Conservation (phyloP, 345 rosid genomes). For the Eucalyptus cloeziana region DNA sequence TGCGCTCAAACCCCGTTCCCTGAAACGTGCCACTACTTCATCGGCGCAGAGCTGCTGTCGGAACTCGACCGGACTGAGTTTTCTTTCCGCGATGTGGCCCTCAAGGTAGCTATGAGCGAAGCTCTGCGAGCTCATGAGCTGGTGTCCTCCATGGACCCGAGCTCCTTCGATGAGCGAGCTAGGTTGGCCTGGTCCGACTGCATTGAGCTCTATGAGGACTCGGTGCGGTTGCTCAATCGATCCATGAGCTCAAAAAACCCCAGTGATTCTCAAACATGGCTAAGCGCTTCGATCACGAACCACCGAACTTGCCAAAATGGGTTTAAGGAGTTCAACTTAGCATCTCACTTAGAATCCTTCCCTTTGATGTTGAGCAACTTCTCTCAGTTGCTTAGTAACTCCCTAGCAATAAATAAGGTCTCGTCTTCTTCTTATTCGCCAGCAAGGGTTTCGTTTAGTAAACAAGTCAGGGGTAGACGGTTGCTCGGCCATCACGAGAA, state of each 20-base stretch:
- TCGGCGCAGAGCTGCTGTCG: neutral
- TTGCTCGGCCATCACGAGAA: slow-evolving; percentile 15
- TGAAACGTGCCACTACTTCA: slow-evolving; percentile 28
- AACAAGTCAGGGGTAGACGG: slow-evolving; percentile 16
- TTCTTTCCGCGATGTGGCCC: slow-evolving; percentile 27
- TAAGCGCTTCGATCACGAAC: slow-evolving; percentile 70
- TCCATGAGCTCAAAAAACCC: slow-evolving; percentile 29
- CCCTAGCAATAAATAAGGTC: slow-evolving; percentile 49
- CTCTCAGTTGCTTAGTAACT: slow-evolving; percentile 59
- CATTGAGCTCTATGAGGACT: slow-evolving; percentile 48
- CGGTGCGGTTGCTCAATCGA: slow-evolving; percentile 34
- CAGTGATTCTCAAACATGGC: slow-evolving; percentile 47
- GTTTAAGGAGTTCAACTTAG: slow-evolving; percentile 42
- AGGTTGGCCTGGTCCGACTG: slow-evolving; percentile 59
- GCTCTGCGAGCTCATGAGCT: slow-evolving; percentile 37
- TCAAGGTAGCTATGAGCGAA: slow-evolving; percentile 37
- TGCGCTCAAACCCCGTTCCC: slow-evolving; percentile 58
- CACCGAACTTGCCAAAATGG: slow-evolving; percentile 69
- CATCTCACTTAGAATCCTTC: slow-evolving; percentile 15
- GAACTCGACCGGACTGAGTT: neutral
- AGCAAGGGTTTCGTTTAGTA: neutral
- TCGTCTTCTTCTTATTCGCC: neutral
- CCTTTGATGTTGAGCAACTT: slow-evolving; percentile 33
- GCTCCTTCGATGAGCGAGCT: slow-evolving; percentile 24
- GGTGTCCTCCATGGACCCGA: slow-evolving; percentile 24